Conservation (phyloP, 768 basidiomycete species). For the Lactarius deliciosus region DNA sequence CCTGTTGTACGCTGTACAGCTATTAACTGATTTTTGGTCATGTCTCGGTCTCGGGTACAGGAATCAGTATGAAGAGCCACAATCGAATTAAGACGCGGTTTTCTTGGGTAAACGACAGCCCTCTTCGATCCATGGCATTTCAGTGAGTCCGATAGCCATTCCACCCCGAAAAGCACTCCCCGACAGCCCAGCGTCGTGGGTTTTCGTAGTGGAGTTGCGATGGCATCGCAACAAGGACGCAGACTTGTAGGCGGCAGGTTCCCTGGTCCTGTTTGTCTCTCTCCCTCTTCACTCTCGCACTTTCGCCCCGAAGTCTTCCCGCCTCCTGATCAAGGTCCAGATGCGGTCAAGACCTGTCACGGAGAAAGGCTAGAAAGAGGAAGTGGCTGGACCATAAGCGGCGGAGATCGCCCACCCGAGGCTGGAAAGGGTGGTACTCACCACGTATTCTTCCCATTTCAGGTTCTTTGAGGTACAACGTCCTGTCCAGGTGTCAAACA, state of each 20-base stretch:
- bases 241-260: conserved; percentile 14
- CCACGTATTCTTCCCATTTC: conserved; percentile 20
- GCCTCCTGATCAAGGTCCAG: not conserved
- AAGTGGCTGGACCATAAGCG: not conserved
- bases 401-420: not conserved
- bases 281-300: not conserved
- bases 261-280: not conserved
- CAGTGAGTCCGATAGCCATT: conserved; percentile 18
- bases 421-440: not conserved
- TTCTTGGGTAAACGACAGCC: not conserved
- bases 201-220: conserved; percentile 3
- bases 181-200: not conserved
- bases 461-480: not conserved
- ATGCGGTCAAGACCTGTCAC: not conserved
- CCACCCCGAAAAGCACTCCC: not conserved
- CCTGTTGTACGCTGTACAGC: too few species aligned
- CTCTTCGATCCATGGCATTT: conserved; percentile 17
- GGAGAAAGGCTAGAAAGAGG: conserved; percentile 14
- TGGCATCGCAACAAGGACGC: conserved; percentile 29
- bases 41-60: too few species aligned
- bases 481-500: conserved; percentile 24
- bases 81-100: not conserved
- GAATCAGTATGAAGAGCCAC: not conserved
- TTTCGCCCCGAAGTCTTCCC: not conserved
- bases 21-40: too few species aligned